Base-by-base conservation (phyloP, 345 rosid genomes). In the Corchorus olitorius region DNA sequence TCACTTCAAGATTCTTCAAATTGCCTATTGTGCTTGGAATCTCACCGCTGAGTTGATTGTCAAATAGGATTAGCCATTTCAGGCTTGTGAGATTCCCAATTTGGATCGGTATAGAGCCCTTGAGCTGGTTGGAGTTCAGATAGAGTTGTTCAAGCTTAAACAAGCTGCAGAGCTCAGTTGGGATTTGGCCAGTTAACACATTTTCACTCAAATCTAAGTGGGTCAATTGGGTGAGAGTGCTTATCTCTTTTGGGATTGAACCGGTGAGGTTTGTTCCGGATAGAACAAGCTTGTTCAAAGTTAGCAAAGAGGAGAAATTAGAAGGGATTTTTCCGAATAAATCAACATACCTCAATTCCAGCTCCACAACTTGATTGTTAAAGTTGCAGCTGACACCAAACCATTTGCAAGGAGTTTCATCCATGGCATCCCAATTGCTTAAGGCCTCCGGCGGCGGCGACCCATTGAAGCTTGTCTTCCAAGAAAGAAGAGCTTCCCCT, bases 241-340 rank as follows among this genome's bases (percentile, higher is more conserved):
- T 88, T 20, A 94, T 75, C 79, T 88, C 84, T 60, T 68, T 82
- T 0, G 95, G 92, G 76, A 94, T 87, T 1, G 75, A 77, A 48
- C 98, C 97, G 8, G 94, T 91, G 74, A 93, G 91, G 77, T 94
- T 94, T 50, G 86, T 80, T 60, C 88, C 88, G 4, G 86, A 72
- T 8, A 91, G 79, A 45, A 86, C 78, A 3, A 91, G 87, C 84
- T 67, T 85, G 75, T 82, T 83, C 74, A 91, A 73, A 6, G 88
- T 79, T 34, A 15, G 58, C 62, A 91, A 75, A 2, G 87, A 78
- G 17, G 83, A 78, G 70, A 89, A 86, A 76, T 89, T 81, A 69
- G 84, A 59, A 1, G 92, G 92, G 20, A 87, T 70, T 2, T 60
- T 6, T 55, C 93, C 93, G 27, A 82, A 71, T 78, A 91, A 84